A percentile compares a stretch with the other conserved stretches of the same genome.
These are phyloP conservation scores for Verticillium zaregamsianum DNA, from an alignment of 2,329 filamentous ascomycete genomes.

Conservation along the genomic window DNA sequence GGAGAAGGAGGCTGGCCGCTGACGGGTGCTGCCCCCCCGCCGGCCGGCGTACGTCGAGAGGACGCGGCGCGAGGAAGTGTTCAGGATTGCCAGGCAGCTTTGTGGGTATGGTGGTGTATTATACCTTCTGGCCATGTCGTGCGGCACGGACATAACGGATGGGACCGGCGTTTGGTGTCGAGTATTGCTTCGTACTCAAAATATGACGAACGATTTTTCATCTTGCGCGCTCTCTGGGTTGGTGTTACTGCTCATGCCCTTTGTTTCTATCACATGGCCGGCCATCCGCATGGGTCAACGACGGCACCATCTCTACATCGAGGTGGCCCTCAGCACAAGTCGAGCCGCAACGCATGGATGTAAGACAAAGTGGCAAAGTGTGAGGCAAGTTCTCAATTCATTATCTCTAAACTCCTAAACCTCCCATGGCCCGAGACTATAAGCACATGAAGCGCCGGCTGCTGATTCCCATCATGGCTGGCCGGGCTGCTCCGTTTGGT, in stretches of 20 bases:
- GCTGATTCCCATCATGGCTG: background rate
- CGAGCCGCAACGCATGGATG: no score
- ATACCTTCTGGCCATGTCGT: conserved; percentile 10
- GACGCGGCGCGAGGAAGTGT: background rate
- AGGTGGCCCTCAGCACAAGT: no score
- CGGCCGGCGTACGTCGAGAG: background rate
- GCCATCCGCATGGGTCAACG: no score
- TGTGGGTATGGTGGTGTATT: conserved; percentile 11
- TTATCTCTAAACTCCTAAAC: conserved; percentile 12
- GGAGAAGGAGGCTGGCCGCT: background rate
- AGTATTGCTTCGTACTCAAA: background rate
- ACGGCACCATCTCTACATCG: no score
- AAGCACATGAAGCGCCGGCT: conserved; percentile 7
- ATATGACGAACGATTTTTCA: background rate
- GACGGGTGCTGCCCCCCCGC: background rate
- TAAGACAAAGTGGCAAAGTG: background rate
- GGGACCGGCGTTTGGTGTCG: conserved; percentile 3
- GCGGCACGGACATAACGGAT: conserved; percentile 11
- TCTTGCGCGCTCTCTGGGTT: background rate
- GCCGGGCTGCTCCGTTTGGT: background rate
- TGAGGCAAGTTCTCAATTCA: background rate
- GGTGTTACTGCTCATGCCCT: background rate
- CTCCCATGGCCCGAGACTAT: conserved; percentile 6
- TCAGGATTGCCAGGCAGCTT: conserved; percentile 3
- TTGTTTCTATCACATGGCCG: no score